These are phyloP conservation scores for Mortierella sp. DNA, from an alignment of 371 early-diverging fungal genomes.

Conservation along the genomic window DNA sequence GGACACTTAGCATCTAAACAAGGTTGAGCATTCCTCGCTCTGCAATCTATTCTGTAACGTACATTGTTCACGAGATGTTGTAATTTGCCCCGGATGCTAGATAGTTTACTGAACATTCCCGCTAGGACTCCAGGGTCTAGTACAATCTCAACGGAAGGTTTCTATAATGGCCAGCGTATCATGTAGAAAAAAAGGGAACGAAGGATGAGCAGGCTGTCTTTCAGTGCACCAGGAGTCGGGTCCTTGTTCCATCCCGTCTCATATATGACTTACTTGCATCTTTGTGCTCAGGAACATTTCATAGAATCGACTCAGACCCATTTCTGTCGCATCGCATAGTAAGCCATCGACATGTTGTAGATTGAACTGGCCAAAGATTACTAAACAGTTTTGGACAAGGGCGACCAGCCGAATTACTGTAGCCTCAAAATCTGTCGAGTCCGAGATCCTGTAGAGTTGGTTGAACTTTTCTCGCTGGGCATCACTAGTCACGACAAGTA, in stretches of 20 bases:
- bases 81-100: conserved; percentile 66
- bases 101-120: conserved; percentile 65
- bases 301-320: conserved; percentile 64
- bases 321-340: conserved; percentile 66
- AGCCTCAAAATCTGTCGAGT: conserved; percentile 61
- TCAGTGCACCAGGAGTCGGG: too few species aligned
- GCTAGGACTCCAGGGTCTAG: conserved; percentile 71
- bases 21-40: background rate
- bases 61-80: conserved; percentile 69
- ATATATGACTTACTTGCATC: conserved; percentile 60
- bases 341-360: conserved; percentile 67
- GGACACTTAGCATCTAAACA: background rate
- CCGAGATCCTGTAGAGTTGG: conserved; percentile 68
- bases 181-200: background rate
- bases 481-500: conserved; percentile 52
- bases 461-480: conserved; percentile 74
- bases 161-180: background rate
- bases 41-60: conserved; percentile 11
- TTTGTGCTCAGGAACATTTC: conserved; percentile 59
- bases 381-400: conserved; percentile 64
- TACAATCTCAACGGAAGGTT: conserved; percentile 57
- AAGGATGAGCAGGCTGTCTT: background rate
- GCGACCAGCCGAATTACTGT: conserved; percentile 67
- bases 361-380: conserved; percentile 62
- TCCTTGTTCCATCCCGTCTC: background rate